Conservation (phyloP, 2,329 filamentous ascomycete genomes). For the Phaeosphaeriaceae sp. region DNA sequence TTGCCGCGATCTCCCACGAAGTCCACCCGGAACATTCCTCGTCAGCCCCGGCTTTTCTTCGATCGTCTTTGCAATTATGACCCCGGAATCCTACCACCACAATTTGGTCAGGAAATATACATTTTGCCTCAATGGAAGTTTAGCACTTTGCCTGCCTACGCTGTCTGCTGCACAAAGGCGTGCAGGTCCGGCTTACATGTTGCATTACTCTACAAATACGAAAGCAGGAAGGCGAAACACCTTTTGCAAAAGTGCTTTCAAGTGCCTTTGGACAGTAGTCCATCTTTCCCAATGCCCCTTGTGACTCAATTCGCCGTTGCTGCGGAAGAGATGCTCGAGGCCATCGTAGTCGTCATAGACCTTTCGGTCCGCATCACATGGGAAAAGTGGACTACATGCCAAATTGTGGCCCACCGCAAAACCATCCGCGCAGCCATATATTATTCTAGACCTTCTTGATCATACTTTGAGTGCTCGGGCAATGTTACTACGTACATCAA, state of each 20-base stretch:
- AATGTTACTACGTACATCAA: neutral
- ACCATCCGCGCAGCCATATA: constrained; percentile 5
- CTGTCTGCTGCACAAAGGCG: neutral
- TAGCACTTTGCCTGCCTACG: neutral
- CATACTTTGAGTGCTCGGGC: neutral
- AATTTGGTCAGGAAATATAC: neutral
- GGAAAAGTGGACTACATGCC: neutral
- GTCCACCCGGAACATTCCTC: constrained; percentile 16
- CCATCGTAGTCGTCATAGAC: constrained; percentile 38
- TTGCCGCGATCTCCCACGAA: constrained; percentile 17
- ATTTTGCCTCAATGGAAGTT: neutral
- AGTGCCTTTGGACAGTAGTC: neutral
- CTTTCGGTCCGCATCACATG: constrained; percentile 25
- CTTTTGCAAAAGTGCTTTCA: neutral
- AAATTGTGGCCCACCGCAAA: constrained; percentile 2
- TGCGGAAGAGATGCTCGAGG: constrained; percentile 19
- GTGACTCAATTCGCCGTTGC: constrained; percentile 23
- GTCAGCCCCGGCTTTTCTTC: constrained; percentile 37
- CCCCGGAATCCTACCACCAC: neutral
- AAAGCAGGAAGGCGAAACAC: neutral
- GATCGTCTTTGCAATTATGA: neutral
- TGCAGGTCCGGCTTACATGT: neutral
- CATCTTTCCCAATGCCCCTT: neutral
- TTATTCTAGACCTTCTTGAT: neutral
- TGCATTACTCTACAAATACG: neutral